Conservation (phyloP, 257 asterid species). For the Solanum sejunctum region DNA sequence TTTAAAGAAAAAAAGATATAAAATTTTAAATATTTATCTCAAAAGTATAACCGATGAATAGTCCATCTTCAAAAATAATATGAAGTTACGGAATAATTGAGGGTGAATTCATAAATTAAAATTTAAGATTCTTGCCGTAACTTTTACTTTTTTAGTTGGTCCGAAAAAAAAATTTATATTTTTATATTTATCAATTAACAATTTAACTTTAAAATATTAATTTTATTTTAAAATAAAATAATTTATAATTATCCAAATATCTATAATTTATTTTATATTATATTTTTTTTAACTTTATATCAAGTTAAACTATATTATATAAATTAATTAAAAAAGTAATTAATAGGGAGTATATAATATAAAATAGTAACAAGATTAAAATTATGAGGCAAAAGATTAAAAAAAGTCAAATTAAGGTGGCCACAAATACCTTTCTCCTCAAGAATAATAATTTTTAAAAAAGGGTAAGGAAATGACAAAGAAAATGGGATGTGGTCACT, state of each 20-base stretch:
- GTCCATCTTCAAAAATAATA: background rate
- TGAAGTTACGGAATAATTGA: background rate
- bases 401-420: background rate
- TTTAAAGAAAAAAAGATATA: no score
- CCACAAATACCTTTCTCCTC: background rate
- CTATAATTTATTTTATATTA: no score
- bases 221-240: background rate
- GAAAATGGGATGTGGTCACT: background rate
- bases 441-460: background rate
- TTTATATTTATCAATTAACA: background rate
- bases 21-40: no score
- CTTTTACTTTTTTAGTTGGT: no score
- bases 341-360: no score
- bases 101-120: background rate
- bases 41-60: no score
- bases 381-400: background rate
- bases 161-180: background rate
- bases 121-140: background rate
- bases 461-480: background rate
- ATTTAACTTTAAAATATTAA: background rate
- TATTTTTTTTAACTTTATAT: background rate
- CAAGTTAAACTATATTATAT: fast-evolving
- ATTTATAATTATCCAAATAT: no score
- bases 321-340: no score
- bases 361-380: background rate